Evolutionary conservation across 305 asterid species (phyloP).

Genomic region (Fraxinus xanthoxyloides): DNA sequence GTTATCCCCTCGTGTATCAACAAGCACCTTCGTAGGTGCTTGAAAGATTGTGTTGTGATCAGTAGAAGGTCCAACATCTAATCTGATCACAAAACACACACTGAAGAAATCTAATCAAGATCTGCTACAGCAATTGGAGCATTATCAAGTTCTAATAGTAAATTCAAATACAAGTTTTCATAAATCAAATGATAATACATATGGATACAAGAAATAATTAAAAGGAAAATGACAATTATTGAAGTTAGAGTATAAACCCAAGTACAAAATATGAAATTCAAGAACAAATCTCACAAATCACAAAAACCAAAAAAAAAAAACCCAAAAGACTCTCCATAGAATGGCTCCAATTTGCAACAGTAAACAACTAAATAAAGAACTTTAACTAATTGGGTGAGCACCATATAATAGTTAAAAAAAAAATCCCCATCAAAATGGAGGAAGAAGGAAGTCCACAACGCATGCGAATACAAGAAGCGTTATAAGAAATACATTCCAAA

Average conservation of each 20-base stretch:
- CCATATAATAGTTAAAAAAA: neutral
- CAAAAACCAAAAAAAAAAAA: constrained; percentile 16
- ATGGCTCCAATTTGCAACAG: neutral
- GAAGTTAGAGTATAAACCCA: neutral
- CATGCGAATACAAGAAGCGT: neutral
- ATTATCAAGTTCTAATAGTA: neutral
- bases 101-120: neutral
- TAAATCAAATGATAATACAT: neutral
- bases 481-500: constrained; percentile 5
- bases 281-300: neutral
- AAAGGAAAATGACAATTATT: neutral
- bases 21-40: neutral
- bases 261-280: neutral
- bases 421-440: constrained; percentile 11
- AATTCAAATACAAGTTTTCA: neutral
- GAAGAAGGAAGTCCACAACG: neutral
- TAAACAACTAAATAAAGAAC: neutral
- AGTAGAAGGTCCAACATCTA: neutral
- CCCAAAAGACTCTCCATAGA: constrained; percentile 11
- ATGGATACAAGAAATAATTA: neutral
- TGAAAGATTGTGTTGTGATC: neutral
- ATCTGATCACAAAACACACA: neutral
- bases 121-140: neutral
- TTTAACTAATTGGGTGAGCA: constrained; percentile 6
- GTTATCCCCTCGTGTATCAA: neutral